Base-by-base conservation (phyloP, 2,329 filamentous ascomycete species). In the Scopulariopsis brevicaulis region DNA sequence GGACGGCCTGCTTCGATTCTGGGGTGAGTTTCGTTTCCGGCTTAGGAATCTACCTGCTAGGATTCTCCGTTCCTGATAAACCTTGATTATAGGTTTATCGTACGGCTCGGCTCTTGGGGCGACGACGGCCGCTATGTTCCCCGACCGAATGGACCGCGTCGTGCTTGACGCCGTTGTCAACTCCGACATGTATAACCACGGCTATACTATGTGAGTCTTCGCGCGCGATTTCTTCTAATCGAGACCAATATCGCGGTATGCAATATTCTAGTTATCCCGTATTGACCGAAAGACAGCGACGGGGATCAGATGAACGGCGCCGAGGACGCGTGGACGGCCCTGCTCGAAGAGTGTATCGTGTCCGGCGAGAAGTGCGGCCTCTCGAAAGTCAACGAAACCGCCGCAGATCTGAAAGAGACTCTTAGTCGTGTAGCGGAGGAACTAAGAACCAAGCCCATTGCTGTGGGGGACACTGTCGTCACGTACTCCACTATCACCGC, bases 371-470 rank as follows among this genome's bases (percentile, higher is more conserved):
- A 53, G 25, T 53, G 25, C 51, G 11, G 18, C 25, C 64, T 81
- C 8, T 70, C 70, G n/a, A 77, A 84, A 62, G 75, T 78, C 15
- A 81, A 85, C 1, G 53, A 64, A 1, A 68, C 70, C 0, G 67
- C 75, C 0, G 61, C 62, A 0, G 66, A 67, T n/a, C 72, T 80
- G 56, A 66, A 74, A 50, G 55, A 67, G 8, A 67, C 74, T 0
- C 68, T 80, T n/a, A 61, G 65, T 5, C 58, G 59, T 3, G 67
- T 83, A 0, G 70, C 81, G 10, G 62, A 67, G 1, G 60, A 60
- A 0, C 68, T 82, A 15, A 73, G 70, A 51, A 65, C 64, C 18
- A 64, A 70, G 1, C 78, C 79, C 2, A 68, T 81, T 50, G 63
- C 78, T 15, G n/a, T 34, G 61, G 78, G 14, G 65, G 71, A 0